Evolutionary conservation across 352 stramenopile genomes (phyloP), one percentile per base, ranked within the genome.

Genomic region (Globisporangium rhizosaccharum): DNA sequence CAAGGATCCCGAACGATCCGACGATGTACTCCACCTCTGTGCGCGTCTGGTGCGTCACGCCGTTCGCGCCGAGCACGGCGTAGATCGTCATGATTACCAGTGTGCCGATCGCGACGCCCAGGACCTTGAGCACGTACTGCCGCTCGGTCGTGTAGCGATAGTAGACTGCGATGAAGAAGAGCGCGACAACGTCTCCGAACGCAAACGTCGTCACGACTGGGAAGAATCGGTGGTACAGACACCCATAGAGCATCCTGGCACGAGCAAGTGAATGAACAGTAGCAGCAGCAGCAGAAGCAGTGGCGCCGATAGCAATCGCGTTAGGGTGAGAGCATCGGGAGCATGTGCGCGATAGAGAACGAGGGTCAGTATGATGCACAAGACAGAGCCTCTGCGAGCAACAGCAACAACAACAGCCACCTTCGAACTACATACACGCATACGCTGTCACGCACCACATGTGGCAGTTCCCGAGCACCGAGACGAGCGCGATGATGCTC

Each of bases 141-240:
- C 61, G 61, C 18, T 82, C 67, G 11, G 69, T 57, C 1, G 69
- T 67, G 68, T 75, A 82, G 14, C 60, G 57, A 60, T 81, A 85
- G 63, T 85, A 86, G 30, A 85, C 48, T 9, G 67, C 36, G 37
- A 88, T 75, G 67, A 81, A 88, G 23, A 63, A 28, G 42, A 81
- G 23, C 15, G 69, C 63, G 2, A 77, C 50, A 15, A 79, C 53
- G 60, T 75, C 65, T 23, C 75, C 78, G 15, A 82, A 57, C n/a
- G 59, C 63, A 41, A 76, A 88, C 0, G 73, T 84, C 20, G 70
- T 65, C 36, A 85, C 69, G 12, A 88, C 61, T 5, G 78, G 75
- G 41, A 63, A 63, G 28, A 49, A 54, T 12, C 39, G 23, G 42
- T 54, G 51, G 20, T 50, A 36, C 4, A 58, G 41, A 14, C 30